These are phyloP conservation scores for Xylogone sp. DNA, from an alignment of 2,329 filamentous ascomycete species.

Conservation along the genomic window DNA sequence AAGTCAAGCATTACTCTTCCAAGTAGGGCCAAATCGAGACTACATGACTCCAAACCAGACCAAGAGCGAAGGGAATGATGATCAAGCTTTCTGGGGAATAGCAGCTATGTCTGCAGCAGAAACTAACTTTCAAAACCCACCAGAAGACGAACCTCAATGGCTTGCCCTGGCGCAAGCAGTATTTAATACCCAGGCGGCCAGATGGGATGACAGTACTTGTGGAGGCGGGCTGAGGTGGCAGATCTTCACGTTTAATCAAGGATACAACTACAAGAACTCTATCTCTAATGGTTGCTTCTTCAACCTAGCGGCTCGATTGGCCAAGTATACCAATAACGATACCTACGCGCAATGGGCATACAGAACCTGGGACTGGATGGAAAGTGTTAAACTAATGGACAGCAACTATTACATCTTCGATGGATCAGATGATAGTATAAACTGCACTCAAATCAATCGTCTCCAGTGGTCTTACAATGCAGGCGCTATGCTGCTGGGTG, in stretches of 20 bases:
- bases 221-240: conserved; percentile 81
- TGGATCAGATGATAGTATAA: conserved; percentile 51
- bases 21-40: conserved; percentile 68
- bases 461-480: conserved; percentile 70
- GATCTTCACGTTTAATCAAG: conserved; percentile 77
- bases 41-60: conserved; percentile 77
- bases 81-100: conserved; percentile 72
- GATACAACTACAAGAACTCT: conserved; percentile 73
- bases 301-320: conserved; percentile 62
- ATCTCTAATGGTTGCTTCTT: conserved; percentile 63
- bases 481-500: conserved; percentile 62
- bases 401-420: conserved; percentile 58
- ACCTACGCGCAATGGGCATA: conserved; percentile 78
- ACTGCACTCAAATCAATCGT: conserved; percentile 54
- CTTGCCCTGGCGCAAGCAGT: conserved; percentile 72
- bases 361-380: conserved; percentile 68
- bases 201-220: conserved; percentile 69
- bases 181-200: conserved; percentile 72
- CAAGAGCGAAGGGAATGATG: conserved; percentile 66
- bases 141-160: conserved; percentile 57
- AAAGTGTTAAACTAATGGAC: conserved; percentile 53
- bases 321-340: conserved; percentile 71
- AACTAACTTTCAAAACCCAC: conserved; percentile 57
- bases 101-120: conserved; percentile 69
- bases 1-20: conserved; percentile 66